Evolutionary conservation across 352 stramenopile species (phyloP), one percentile per base, ranked within the genome.

Genomic region (Paralagenidium karlingii): DNA sequence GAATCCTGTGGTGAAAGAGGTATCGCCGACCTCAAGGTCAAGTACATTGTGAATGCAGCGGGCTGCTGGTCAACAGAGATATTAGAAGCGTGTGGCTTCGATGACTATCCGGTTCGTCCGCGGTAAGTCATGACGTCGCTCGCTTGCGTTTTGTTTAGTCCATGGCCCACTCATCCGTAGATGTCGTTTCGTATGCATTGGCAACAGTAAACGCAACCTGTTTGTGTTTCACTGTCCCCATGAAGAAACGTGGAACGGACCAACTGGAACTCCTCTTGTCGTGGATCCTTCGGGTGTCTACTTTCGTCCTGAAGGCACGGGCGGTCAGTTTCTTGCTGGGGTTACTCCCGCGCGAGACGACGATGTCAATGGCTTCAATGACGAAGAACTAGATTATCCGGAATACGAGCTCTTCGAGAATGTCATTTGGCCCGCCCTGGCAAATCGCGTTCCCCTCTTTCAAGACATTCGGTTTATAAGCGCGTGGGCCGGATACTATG

Each of bases 401-500:
- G 69, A 87, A 19, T 59, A 91, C 47, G 43, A 66, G 3, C 47
- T 81, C 27, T 91, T 88, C 27, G 73, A 86, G 32, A 59, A 84
- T 31, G 40, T 80, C 15, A 78, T 88, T 44, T 91, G 77, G 77
- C 77, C 77, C 12, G 84, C 71, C 12, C 82, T 91, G 29, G 77
- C 77, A 2, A 48, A 66, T 34, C 68, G 77, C 19, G 75, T 91
- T 9, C 64, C 76, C 22, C 54, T 66, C n/a, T 88, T 91, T 29
- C 71, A 91, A 40, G 66, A 63, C 24, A 76, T 91, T 48, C 88
- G 88, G 46, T 41, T 88, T 2, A n/a, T 83, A 19, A 80, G 63
- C 29, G 52, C 64, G 6, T 91, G 77, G 77, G 65, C 77, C 21
- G 77, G 77, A 7, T 91, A 75, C 53, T 91, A 91, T 51, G 77